Evolutionary conservation across 1,139 yeast genomes (phyloP), one percentile per base, ranked within the genome.

Genomic region (Magnusiomyces clavatus): DNA sequence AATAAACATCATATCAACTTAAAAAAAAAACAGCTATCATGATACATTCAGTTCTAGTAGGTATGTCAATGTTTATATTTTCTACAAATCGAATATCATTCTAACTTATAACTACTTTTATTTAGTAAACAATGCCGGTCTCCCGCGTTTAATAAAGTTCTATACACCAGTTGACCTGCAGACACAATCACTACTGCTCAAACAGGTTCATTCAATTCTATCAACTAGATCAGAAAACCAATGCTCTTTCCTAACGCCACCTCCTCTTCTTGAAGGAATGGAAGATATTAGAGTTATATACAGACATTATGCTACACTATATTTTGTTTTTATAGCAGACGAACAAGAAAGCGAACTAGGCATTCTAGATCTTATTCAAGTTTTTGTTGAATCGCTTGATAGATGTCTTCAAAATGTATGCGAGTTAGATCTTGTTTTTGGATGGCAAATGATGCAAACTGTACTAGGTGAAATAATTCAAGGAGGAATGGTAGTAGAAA

Each of bases 401-500:
- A 80, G 85, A 57, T 92, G 98, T 67, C 92, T 92, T 69, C 82
- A 83, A 58, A 90, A 90, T 62, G 99, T 92, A 6, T 90, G 97
- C 67, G 99, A 92, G 66, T 75, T 92, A 59, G 98, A 92, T 67
- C 74, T 92, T 60, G 97, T 94, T 24, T 90, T 89, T 57, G 97
- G 97, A 29, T 92, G 97, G 97, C 97, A 92, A 68, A 95, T 89
- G 13, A 72, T 92, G 44, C 95, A 92, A 64, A 85, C 96, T 1
- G 97, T 92, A 3, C 70, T 92, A 52, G 69, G 68, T 38, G 97
- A 94, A 62, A 86, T 92, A 43, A 85, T 92, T 1, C 98, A 92
- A 65, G 98, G 97, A 34, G 99, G 99, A 0, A 84, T 94, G 95
- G 98, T 92, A n/a, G 87, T 94, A 41, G 98, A 92, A 66, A 90